Evolutionary conservation across 495 filamentous ascomycete species (phyloP).

Genomic region (Darksidea phi): DNA sequence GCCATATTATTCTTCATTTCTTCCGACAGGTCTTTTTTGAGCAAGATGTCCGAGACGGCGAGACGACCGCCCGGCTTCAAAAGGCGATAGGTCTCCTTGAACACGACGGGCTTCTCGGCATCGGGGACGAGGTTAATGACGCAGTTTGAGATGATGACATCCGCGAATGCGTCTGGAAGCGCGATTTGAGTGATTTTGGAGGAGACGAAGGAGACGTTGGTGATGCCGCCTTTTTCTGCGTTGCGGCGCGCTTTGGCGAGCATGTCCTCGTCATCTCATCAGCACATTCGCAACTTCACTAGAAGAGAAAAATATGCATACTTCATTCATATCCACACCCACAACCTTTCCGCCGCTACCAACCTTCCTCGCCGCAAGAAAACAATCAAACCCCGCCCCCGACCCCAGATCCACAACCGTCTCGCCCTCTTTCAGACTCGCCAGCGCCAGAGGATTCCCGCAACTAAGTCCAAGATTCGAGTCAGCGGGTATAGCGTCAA

Average conservation of each 20-base stretch:
- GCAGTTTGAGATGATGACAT: slow-evolving; percentile 65
- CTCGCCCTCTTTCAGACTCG: slow-evolving; percentile 60
- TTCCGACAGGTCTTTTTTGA: slow-evolving; percentile 53
- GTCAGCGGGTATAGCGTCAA: slow-evolving; percentile 53
- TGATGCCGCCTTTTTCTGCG: slow-evolving; percentile 42
- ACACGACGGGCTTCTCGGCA: slow-evolving; percentile 56
- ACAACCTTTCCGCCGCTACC: slow-evolving; percentile 56
- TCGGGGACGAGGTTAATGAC: slow-evolving; percentile 65
- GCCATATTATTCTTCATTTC: slow-evolving; percentile 50
- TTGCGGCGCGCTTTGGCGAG: slow-evolving; percentile 51
- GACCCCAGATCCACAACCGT: slow-evolving; percentile 62
- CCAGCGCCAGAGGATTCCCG: slow-evolving; percentile 61
- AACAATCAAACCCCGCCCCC: slow-evolving; percentile 65
- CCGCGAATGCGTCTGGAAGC: slow-evolving; percentile 42
- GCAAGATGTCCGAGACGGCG: slow-evolving; percentile 65
- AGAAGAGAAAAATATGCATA: no score
- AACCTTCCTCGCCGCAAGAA: slow-evolving; percentile 59
- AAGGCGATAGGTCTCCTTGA: slow-evolving; percentile 61
- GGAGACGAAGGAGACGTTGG: slow-evolving; percentile 55
- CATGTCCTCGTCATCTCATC: slow-evolving; percentile 55
- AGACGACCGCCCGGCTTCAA: slow-evolving; percentile 61
- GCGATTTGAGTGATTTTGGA: slow-evolving; percentile 55
- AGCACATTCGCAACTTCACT: neutral
- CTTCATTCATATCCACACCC: slow-evolving; percentile 68
- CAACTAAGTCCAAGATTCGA: slow-evolving; percentile 67